Conservation (phyloP, 2,329 filamentous ascomycete species). For the Penicillium sclerotigenum region DNA sequence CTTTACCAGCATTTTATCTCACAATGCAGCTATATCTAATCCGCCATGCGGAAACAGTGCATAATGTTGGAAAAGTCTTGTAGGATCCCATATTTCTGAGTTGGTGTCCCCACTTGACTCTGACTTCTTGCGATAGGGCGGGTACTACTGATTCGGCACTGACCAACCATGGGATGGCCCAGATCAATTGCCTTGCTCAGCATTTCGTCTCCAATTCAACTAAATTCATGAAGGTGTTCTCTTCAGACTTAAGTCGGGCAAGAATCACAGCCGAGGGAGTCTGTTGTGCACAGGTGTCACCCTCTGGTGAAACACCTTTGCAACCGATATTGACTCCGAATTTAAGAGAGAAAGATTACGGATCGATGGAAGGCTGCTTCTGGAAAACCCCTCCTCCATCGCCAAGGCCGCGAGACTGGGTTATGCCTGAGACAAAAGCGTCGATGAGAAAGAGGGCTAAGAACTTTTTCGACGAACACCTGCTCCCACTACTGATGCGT, state of each 20-base stretch:
- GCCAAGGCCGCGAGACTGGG: slow-evolving; percentile 16
- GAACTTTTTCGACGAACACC: slow-evolving; percentile 62
- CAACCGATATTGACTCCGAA: slow-evolving; percentile 19
- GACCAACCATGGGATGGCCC: slow-evolving; percentile 76
- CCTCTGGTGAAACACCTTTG: not conserved
- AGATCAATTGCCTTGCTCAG: slow-evolving; percentile 67
- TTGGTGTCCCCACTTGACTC: not conserved
- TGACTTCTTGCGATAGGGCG: slow-evolving; percentile 52
- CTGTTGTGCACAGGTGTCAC: slow-evolving; percentile 15
- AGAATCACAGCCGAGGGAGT: slow-evolving; percentile 46
- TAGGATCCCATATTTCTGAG: slow-evolving; percentile 40
- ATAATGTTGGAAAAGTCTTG: slow-evolving; percentile 79
- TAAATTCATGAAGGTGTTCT: slow-evolving; percentile 67
- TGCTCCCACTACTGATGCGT: slow-evolving; percentile 56
- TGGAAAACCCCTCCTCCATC: not conserved
- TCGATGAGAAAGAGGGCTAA: slow-evolving; percentile 64
- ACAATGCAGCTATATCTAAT: slow-evolving; percentile 69
- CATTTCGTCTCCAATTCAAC: slow-evolving; percentile 64
- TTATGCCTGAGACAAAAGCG: slow-evolving; percentile 57
- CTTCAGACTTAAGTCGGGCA: slow-evolving; percentile 74
- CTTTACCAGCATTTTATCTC: not conserved
- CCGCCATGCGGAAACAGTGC: slow-evolving; percentile 84
- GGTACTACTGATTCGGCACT: slow-evolving; percentile 76
- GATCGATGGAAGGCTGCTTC: slow-evolving; percentile 36
- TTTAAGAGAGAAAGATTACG: slow-evolving; percentile 43